Evolutionary conservation across 306 rosid species (phyloP), one percentile per base, ranked within the genome.

Genomic region (Vicia faba): DNA sequence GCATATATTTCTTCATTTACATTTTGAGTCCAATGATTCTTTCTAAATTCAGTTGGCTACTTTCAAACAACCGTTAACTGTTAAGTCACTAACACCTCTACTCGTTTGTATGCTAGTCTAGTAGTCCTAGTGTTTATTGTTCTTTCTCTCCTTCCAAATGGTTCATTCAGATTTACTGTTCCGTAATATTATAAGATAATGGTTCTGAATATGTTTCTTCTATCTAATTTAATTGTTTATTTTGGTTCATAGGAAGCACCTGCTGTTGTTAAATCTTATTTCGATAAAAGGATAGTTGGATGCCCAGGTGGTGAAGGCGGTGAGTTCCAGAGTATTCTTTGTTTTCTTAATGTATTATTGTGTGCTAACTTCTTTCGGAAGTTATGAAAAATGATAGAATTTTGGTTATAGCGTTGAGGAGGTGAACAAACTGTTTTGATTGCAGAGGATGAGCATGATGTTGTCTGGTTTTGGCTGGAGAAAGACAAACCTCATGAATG

Each of bases 381-480:
- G 46, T 59, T 38, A 46, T 60, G 26, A 55, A 56, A 76, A 23
- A 63, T 61, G 18, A 13, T 48, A 44, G 79, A 71, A 26, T 35
- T 69, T 64, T 20, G 18, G 38, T 64, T 58, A 28, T 54, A 29
- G 31, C 13, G 35, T 15, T 73, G 57, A 53, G 29, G 54, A 48
- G 38, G 13, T 81, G 68, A 43, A 67, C 67, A 50, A 41, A 61
- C 29, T 49, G 63, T 68, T 73, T 70, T 73, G 28, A 66, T 54
- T 83, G 78, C 86, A 93, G 96, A 93, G 86, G 98, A 93, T 79
- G 96, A 89, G 80, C 98, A 93, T 67, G 98, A 93, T 72, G 90
- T 93, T 79, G 95, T 93, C 75, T 93, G 98, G 97, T 93, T 93
- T 83, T 91, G 98, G 95, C 84, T 93, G 95, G 87, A 84, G 86